Evolutionary conservation across 2,329 filamentous ascomycete genomes (phyloP), one percentile per base, ranked within the genome.

Genomic region (Colletotrichum filicis): DNA sequence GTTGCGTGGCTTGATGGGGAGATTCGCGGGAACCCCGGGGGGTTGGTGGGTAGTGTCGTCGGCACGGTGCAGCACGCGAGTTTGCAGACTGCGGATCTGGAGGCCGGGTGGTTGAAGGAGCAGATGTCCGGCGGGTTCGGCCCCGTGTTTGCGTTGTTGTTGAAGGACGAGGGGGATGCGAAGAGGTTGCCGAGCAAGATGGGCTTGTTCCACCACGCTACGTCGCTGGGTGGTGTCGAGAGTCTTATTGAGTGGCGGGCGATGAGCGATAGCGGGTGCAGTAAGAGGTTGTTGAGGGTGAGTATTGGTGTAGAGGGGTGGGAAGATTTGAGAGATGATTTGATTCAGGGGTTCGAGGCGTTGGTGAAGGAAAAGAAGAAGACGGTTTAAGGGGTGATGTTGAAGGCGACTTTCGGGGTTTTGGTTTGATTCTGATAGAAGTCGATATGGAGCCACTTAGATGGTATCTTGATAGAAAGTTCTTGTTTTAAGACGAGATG

Each of bases 61-160:
- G 85, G 83, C 16, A 85, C 87, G 68, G 86, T 98, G 12, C 86
- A 87, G 75, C 95, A 98, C 83, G 95, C 95, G 0, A 95, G 92
- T 80, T 83, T 98, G 76, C 97, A 98, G 66, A 84, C 86, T 35
- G 87, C 89, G 63, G 89, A 88, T 16, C 82, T 85, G 22, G 58
- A 74, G 0, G 88, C 91, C 52, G 87, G 89, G 60, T 99, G 96
- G 96, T 82, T 98, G 79, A 83, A 87, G 78, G 88, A 89, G 83
- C 97, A 98, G 86, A 98, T 99, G 97, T 95, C 95, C 0, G 90
- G 91, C 76, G 97, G 97, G 0, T 98, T 92, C 81, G 95, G 95
- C 0, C 93, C 97, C 2, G 96, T 98, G 7, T 98, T 98, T 79
- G 89, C 92, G 4, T 87, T 98, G 28, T 87, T 88, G 71, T 88